Evolutionary conservation across 305 asterid genomes (phyloP), one percentile per base, ranked within the genome.

Genomic region (Striga hermonthica): DNA sequence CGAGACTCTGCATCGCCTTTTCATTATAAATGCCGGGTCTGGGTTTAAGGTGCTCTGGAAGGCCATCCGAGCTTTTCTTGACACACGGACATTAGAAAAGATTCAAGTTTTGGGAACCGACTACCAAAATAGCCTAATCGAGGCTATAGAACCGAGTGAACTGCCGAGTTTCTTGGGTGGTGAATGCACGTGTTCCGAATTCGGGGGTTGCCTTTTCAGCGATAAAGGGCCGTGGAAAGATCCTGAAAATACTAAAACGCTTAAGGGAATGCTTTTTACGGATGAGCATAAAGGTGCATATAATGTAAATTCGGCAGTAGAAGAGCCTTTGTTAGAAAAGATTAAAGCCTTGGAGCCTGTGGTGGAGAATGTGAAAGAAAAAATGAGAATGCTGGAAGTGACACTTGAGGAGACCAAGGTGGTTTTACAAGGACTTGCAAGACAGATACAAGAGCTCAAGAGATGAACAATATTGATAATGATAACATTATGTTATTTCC

Each of bases 211-310:
- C 65, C 79, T 85, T 34, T 79, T 80, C n/a, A 83, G 86, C 4
- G 93, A 88, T 44, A 85, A 80, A 67, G 95, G 95, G 56, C 95
- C 95, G 3, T 88, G 95, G 95, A 83, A 78, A 66, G 87, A 88
- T 57, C 89, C 89, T 36, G 76, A 82, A 38, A 79, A 78, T 44
- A 76, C 77, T 58, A 62, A 67, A 48, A 69, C 68, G 54, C 78
- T 83, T 57, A 78, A 83, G 89, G 81, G 75, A 62, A 80, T 82
- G 89, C 58, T 76, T 22, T 74, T 43, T 16, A 59, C 62, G 0
- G 83, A 78, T 40, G 84, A 77, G 7, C 81, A 74, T 41, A 41
- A 41, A 41, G 79, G 73, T 13, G 66, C 58, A 4, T 60, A 43
- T 41, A 74, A 71, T 66, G 49, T 13, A n/a, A 59, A 63, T 43